Percentiles rank a stretch among this genome's conserved stretches.
Conservation (phyloP, 345 rosid genomes). For the Arabidopsis suecica region DNA sequence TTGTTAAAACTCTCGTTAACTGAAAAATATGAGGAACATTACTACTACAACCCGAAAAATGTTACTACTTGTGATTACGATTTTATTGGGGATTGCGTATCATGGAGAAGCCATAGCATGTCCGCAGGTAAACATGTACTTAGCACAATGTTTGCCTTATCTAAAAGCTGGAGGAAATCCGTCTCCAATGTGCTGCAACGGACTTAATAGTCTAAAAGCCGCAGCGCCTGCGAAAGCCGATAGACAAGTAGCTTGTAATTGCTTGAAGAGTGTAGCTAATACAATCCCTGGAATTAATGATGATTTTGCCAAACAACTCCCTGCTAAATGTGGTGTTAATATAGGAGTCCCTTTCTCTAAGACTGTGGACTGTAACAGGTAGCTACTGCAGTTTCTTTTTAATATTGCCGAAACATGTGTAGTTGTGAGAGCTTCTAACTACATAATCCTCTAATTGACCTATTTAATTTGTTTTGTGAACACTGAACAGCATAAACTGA, state of each 20-base stretch:
- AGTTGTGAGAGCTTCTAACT: not conserved
- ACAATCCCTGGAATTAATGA: slow-evolving; percentile 37
- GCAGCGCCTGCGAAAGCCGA: slow-evolving; percentile 37
- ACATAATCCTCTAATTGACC: not conserved
- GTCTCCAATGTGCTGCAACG: slow-evolving; percentile 31
- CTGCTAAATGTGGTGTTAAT: slow-evolving; percentile 43
- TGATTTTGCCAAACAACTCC: slow-evolving; percentile 41
- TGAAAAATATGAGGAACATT: slow-evolving; percentile 26
- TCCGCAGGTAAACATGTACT: slow-evolving; percentile 38
- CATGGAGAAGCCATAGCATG: slow-evolving; percentile 41
- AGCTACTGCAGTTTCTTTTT: not conserved
- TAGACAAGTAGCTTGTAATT: slow-evolving; percentile 40
- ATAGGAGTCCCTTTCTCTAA: slow-evolving; percentile 45
- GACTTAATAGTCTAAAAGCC: slow-evolving; percentile 37
- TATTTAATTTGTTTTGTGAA: slow-evolving; percentile 15
- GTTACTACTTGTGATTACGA: slow-evolving; percentile 16
- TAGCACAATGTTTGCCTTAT: slow-evolving; percentile 43
- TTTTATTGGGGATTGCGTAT: slow-evolving; percentile 11
- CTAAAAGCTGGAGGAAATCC: slow-evolving; percentile 39
- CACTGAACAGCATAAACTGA: slow-evolving; percentile 45
- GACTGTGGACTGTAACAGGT: slow-evolving; percentile 42
- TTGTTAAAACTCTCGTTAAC: not conserved
- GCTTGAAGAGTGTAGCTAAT: slow-evolving; percentile 42
- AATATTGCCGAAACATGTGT: not conserved
- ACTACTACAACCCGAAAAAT: not conserved